phyloP scores from a whole-genome alignment of 371 early-diverging fungal genomes.

The Apophysomyces variabilis region DNA sequence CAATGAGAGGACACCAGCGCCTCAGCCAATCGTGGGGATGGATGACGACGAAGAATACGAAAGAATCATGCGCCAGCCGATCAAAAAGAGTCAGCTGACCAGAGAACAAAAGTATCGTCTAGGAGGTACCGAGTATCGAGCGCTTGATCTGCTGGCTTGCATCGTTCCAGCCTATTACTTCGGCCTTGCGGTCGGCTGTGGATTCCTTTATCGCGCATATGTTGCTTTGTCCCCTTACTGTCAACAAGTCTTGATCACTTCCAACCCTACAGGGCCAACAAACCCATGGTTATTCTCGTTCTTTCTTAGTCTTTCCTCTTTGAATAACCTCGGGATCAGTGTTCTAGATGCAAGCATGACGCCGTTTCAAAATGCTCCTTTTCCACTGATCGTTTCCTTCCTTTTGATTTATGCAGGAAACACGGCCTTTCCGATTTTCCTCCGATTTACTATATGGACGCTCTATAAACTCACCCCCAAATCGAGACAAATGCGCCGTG shows the following conservation, averaged over 20 bases:
- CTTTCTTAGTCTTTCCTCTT: conserved; percentile 40
- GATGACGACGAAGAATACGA: conserved; percentile 36
- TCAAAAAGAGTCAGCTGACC: conserved; percentile 49
- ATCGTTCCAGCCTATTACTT: conserved; percentile 46
- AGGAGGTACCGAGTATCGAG: conserved; percentile 54
- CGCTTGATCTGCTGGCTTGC: conserved; percentile 39
- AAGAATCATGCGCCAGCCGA: conserved; percentile 43
- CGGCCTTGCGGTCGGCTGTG: conserved; percentile 32
- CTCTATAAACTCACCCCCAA: conserved; percentile 37
- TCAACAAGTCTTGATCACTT: conserved; percentile 32
- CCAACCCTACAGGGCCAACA: conserved; percentile 37
- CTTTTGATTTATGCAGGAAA: conserved; percentile 48
- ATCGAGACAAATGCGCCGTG: conserved; percentile 34
- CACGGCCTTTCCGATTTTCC: conserved; percentile 48
- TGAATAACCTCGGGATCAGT: conserved; percentile 48
- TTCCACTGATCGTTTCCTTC: conserved; percentile 38
- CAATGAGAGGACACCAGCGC: neutral
- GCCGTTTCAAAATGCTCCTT: conserved; percentile 48
- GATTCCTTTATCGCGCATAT: conserved; percentile 38
- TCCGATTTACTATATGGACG: conserved; percentile 49
- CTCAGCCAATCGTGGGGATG: conserved; percentile 13
- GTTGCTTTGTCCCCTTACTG: conserved; percentile 38
- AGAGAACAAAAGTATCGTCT: conserved; percentile 45
- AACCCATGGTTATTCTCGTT: conserved; percentile 53
- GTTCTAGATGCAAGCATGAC: conserved; percentile 47